Evolutionary conservation across 2,329 filamentous ascomycete species (phyloP).

Genomic region (Verticillium dahliae): DNA sequence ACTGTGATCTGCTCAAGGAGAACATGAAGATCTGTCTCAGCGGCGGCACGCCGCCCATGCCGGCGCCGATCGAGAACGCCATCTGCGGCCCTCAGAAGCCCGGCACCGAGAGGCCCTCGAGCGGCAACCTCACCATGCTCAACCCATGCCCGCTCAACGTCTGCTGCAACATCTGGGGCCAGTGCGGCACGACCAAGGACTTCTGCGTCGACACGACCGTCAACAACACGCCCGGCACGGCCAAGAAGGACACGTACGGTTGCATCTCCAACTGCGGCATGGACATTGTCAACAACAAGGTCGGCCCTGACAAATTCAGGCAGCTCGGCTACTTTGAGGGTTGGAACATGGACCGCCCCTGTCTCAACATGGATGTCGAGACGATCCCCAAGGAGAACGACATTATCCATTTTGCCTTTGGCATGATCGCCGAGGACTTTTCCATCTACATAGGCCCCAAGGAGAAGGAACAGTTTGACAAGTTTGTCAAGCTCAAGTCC

Average conservation of each 20-base stretch:
- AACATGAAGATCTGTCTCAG: constrained; percentile 17
- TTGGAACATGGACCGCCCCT: constrained; percentile 22
- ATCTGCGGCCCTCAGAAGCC: constrained; percentile 15
- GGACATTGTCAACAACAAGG: constrained; percentile 17
- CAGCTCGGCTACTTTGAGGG: constrained; percentile 26
- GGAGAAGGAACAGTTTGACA: constrained; percentile 21
- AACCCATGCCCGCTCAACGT: constrained; percentile 22
- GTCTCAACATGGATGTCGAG: constrained; percentile 21
- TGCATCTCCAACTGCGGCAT: constrained; percentile 25
- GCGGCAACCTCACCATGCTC: constrained; percentile 11
- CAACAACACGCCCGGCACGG: constrained; percentile 14
- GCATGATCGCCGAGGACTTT: constrained; percentile 14
- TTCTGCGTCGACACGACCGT: constrained; percentile 26
- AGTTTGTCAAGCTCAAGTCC: constrained; percentile 10
- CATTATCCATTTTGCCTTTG: constrained; percentile 31
- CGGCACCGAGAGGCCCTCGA: constrained; percentile 24
- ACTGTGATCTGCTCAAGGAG: constrained; percentile 22
- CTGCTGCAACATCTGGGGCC: constrained; percentile 30
- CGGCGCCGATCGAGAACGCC: constrained; percentile 11
- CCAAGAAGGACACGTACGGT: constrained; percentile 15
- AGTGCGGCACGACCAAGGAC: constrained; percentile 35
- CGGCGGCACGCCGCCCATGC: constrained; percentile 13
- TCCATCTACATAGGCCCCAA: constrained; percentile 2
- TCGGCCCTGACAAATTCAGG: not conserved
- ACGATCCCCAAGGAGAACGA: constrained; percentile 13